These are phyloP conservation scores for Mycena maculata DNA, from an alignment of 768 basidiomycete genomes.

Conservation along the genomic window DNA sequence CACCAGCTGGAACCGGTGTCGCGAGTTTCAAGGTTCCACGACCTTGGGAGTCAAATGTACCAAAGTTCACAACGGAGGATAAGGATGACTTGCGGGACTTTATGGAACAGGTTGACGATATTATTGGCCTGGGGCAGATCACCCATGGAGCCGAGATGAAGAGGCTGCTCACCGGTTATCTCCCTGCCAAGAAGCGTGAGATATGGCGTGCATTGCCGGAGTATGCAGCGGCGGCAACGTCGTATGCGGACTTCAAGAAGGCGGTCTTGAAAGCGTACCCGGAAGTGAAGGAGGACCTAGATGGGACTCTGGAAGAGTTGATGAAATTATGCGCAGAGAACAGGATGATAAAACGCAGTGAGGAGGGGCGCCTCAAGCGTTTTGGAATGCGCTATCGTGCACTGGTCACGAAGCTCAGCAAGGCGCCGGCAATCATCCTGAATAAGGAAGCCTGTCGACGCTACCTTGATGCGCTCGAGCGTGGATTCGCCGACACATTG, in stretches of 20 bases:
- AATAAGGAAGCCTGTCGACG: slow-evolving; percentile 20
- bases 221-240: slow-evolving; percentile 5
- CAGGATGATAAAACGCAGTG: slow-evolving; percentile 10
- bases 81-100: slow-evolving; percentile 22
- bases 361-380: slow-evolving; percentile 4
- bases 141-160: slow-evolving; percentile 19
- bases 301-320: slow-evolving; percentile 18
- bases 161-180: slow-evolving; percentile 15
- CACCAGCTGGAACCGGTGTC: slow-evolving; percentile 11
- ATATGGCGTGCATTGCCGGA: slow-evolving; percentile 3
- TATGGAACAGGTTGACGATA: slow-evolving; percentile 22
- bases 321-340: slow-evolving; percentile 11
- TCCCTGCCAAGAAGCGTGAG: slow-evolving; percentile 8
- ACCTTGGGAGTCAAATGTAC: slow-evolving; percentile 25
- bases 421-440: slow-evolving; percentile 10
- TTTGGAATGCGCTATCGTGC: slow-evolving; percentile 14
- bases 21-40: slow-evolving; percentile 23
- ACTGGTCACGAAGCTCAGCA: slow-evolving; percentile 17
- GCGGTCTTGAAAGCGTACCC: slow-evolving; percentile 19
- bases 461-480: slow-evolving; percentile 17
- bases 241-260: slow-evolving; percentile 13
- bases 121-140: slow-evolving; percentile 4
- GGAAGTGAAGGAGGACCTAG: slow-evolving; percentile 10
- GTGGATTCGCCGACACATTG: slow-evolving; percentile 16
- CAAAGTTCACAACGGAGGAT: slow-evolving; percentile 27